phyloP scores from a whole-genome alignment of 306 rosid species.

The Trifolium repens region DNA sequence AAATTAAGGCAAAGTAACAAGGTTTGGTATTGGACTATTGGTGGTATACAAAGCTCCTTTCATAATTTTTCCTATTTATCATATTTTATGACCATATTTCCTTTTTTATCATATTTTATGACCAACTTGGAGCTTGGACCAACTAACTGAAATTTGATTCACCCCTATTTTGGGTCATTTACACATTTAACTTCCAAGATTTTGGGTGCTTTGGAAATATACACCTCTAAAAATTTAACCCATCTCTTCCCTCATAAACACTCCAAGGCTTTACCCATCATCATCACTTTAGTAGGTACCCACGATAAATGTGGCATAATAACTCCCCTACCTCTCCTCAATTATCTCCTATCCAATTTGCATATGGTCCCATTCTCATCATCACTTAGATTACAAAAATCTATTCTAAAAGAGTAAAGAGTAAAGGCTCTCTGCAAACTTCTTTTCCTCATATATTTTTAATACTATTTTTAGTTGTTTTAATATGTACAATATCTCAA shows the following conservation, averaged over 20 bases:
- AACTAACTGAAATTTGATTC: conserved; percentile 21
- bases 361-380: conserved; percentile 38
- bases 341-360: conserved; percentile 32
- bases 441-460: no score
- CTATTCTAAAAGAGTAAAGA: no score
- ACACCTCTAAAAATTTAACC: conserved; percentile 37
- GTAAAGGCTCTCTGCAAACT: no score
- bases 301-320: conserved; percentile 52
- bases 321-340: conserved; percentile 36
- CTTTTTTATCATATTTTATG: conserved; percentile 34
- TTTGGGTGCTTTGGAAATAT: conserved; percentile 41
- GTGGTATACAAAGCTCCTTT: conserved; percentile 23
- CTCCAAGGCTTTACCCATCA: conserved; percentile 27
- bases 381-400: conserved; percentile 1
- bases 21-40: conserved; percentile 41
- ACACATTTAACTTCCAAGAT: conserved; percentile 52
- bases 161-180: conserved; percentile 40
- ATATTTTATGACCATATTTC: conserved; percentile 38
- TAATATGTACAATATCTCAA: no score
- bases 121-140: conserved; percentile 38
- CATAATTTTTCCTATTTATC: conserved; percentile 35
- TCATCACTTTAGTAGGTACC: conserved; percentile 43
- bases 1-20: conserved; percentile 39
- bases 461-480: no score
- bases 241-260: not conserved